Evolutionary conservation across 1,284 basidiomycete species (phyloP).

Genomic region (Phlebopus sp.): DNA sequence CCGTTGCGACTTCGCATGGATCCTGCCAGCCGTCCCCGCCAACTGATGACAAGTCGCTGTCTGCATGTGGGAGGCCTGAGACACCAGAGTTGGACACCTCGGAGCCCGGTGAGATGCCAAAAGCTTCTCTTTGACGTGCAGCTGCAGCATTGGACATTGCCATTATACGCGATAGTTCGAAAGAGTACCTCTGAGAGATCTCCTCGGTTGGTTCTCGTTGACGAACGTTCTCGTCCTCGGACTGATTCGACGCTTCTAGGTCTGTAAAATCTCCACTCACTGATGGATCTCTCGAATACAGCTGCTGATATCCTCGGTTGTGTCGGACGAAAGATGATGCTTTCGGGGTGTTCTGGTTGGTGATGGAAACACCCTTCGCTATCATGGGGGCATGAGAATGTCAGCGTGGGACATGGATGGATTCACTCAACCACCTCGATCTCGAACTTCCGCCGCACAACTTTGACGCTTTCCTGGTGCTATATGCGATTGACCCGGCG

Average conservation of each 20-base stretch:
- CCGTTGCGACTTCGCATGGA: conserved; percentile 43
- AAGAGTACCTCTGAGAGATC: conserved; percentile 20
- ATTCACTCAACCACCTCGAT: conserved; percentile 16
- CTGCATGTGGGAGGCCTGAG: conserved; percentile 37
- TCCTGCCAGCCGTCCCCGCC: conserved; percentile 41
- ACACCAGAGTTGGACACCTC: conserved; percentile 17
- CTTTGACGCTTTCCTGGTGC: conserved; percentile 5
- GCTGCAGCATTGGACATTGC: conserved; percentile 40
- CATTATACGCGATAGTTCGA: conserved; percentile 36
- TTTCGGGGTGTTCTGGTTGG: conserved; percentile 23
- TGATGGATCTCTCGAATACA: neutral
- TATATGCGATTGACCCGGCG: conserved; percentile 8
- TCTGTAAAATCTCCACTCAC: conserved; percentile 6
- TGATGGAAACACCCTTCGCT: conserved; percentile 9
- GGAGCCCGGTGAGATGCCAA: conserved; percentile 43
- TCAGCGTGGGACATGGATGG: neutral
- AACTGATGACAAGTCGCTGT: conserved; percentile 51
- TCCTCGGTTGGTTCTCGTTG: conserved; percentile 1
- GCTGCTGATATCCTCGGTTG: conserved; percentile 1
- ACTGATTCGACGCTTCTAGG: conserved; percentile 12
- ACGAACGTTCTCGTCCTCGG: conserved; percentile 16
- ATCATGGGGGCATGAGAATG: conserved; percentile 9
- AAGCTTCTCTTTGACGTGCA: conserved; percentile 43
- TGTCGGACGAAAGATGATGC: conserved; percentile 13
- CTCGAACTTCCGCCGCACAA: neutral